These are phyloP conservation scores for Gymnopilus junonius DNA, from an alignment of 768 basidiomycete genomes.

Conservation along the genomic window DNA sequence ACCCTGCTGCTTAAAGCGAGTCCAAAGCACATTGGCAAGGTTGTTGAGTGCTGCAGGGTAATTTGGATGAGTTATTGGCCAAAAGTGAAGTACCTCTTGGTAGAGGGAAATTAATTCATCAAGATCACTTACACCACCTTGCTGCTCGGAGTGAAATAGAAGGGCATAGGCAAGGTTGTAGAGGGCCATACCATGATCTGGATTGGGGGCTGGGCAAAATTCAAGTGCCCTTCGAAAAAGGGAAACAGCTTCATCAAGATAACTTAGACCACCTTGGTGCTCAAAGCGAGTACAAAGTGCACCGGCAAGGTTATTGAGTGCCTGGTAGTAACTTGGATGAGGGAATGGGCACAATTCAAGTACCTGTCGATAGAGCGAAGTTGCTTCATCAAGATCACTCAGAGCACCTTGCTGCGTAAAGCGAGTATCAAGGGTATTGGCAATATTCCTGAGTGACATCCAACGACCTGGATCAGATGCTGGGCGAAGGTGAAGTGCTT, in stretches of 20 bases:
- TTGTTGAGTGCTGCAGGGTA: not conserved
- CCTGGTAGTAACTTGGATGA: no score
- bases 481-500: not conserved
- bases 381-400: not conserved
- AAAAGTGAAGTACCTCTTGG: not conserved
- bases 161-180: not conserved
- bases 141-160: not conserved
- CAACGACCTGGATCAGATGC: not conserved
- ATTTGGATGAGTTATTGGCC: not conserved
- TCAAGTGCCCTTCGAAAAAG: not conserved
- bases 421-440: not conserved
- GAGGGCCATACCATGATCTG: not conserved
- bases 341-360: conserved; percentile 1
- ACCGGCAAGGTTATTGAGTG: not conserved
- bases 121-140: not conserved
- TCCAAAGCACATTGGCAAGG: conserved; percentile 1
- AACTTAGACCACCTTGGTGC: not conserved
- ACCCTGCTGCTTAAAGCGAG: conserved; percentile 7
- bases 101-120: not conserved
- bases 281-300: not conserved
- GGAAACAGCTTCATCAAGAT: not conserved
- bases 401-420: not conserved
- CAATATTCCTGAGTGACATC: not conserved
- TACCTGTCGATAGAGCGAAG: not conserved
- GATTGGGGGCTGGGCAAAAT: not conserved